These are phyloP conservation scores for Ceratocystis ficicola DNA, from an alignment of 2,329 filamentous ascomycete genomes.

Conservation along the genomic window DNA sequence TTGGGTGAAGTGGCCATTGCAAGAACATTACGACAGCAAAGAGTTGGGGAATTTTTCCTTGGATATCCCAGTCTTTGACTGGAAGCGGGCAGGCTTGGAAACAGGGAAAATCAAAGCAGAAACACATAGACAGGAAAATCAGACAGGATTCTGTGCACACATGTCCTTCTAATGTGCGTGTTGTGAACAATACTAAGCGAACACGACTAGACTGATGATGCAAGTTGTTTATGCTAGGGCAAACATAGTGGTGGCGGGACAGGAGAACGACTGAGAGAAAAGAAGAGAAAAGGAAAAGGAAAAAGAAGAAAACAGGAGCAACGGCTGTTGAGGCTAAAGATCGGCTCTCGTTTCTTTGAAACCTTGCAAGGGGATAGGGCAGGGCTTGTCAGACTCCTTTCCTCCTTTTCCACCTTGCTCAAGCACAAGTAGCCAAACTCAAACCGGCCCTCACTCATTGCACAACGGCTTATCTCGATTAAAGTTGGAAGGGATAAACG, in stretches of 20 bases:
- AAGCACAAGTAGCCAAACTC: neutral
- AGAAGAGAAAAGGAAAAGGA: neutral
- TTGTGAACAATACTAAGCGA: neutral
- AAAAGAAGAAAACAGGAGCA: neutral
- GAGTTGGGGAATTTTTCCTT: too few relatives aligned
- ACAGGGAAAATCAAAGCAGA: neutral
- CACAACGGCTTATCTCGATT: conserved; percentile 4
- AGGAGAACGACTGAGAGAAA: too few relatives aligned
- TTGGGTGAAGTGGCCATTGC: too few relatives aligned
- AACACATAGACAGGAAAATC: neutral
- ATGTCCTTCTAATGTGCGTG: too few relatives aligned
- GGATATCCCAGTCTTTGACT: too few relatives aligned
- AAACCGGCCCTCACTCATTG: neutral
- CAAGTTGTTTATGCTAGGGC: neutral
- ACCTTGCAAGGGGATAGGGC: neutral
- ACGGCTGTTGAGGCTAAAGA: neutral
- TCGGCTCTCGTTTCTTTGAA: neutral
- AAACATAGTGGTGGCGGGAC: too few relatives aligned
- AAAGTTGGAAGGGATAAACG: neutral
- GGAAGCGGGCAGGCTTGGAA: too few relatives aligned
- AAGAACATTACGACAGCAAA: too few relatives aligned
- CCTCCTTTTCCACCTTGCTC: neutral
- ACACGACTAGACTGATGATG: neutral
- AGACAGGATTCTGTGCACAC: too few relatives aligned
- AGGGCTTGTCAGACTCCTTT: neutral